Base-by-base conservation (phyloP, 1,284 basidiomycete genomes). In the Malassezia cuniculi region DNA sequence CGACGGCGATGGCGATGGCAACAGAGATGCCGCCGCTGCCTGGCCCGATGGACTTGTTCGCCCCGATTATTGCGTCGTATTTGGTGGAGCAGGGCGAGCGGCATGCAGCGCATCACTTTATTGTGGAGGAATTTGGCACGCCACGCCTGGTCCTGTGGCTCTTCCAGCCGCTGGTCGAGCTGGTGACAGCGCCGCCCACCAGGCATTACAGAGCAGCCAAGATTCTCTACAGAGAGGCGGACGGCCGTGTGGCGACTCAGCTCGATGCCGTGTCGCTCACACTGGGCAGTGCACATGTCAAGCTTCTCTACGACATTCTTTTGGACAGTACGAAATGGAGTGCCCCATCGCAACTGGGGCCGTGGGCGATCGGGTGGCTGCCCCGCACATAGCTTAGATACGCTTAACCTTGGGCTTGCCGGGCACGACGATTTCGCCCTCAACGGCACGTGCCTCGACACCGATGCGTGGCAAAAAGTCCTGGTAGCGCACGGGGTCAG, bases 401-500 rank as follows among this genome's bases (percentile, higher is more conserved):
- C 42, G 36, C 38, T 39, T 36, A 21, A 49, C 29, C 43, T 54
- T 60, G 8, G 60, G 60, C 35, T 55, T 66, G 20, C 55, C 62
- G 16, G 53, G 58, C 28, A 57, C 43, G 31, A 62, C 73, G 27
- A 93, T 70, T 66, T 94, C 87, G 31, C 87, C 87, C 69, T 93
- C 86, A 5, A 94, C 83, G 17, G 80, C 79, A 50, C 74, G 74
- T 17, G 77, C 74, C 54, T 86, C 79, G 32, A 94, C 67, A 2
- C 81, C 89, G 20, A 90, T 71, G 42, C 80, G 77, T 25, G 74
- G 72, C 39, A 95, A 72, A 24, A 85, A 68, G 14, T 68, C 70
- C 45, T 84, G 79, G 61, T 90, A 94, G 40, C 82, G 76, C 46
- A 75, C 74, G 32, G 77, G 74, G 54, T 80, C 74, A 24, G 73